Percentiles rank a stretch among this genome's conserved stretches.
phyloP scores from a whole-genome alignment of 345 rosid species.

The Tarenaya hassleriana region DNA sequence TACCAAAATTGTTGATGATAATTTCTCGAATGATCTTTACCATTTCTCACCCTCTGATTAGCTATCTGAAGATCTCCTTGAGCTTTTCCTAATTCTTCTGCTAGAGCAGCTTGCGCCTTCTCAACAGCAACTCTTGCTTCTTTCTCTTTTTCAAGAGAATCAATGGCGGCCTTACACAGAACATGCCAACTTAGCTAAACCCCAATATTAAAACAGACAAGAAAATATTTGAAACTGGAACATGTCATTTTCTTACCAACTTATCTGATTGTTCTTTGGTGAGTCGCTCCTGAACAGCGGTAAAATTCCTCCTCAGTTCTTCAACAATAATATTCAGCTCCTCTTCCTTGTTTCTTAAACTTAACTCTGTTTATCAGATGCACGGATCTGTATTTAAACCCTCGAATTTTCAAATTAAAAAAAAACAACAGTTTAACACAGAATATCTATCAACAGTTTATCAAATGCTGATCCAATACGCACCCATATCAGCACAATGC shows the following conservation, averaged over 20 bases:
- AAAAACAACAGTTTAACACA: too few species aligned
- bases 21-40: background rate
- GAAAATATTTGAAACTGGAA: constrained; percentile 5
- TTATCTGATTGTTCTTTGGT: constrained; percentile 81
- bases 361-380: constrained; percentile 48
- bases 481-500: constrained; percentile 79
- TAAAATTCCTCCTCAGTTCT: constrained; percentile 73
- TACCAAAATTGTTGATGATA: constrained; percentile 6
- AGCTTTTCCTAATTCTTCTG: constrained; percentile 72
- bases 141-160: constrained; percentile 76
- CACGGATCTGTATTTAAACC: constrained; percentile 9
- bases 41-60: constrained; percentile 77
- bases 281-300: constrained; percentile 67
- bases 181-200: constrained; percentile 9
- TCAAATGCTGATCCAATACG: constrained; percentile 14
- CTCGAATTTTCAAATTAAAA: constrained; percentile 2
- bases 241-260: constrained; percentile 42
- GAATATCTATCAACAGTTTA: too few species aligned
- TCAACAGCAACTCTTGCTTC: constrained; percentile 60
- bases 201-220: background rate
- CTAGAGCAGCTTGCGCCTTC: constrained; percentile 61
- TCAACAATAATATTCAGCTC: constrained; percentile 82
- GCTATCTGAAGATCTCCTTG: constrained; percentile 87
- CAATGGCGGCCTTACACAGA: constrained; percentile 54
- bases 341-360: constrained; percentile 72